Conservation (phyloP, 257 asterid genomes). For the Plantago elongata region DNA sequence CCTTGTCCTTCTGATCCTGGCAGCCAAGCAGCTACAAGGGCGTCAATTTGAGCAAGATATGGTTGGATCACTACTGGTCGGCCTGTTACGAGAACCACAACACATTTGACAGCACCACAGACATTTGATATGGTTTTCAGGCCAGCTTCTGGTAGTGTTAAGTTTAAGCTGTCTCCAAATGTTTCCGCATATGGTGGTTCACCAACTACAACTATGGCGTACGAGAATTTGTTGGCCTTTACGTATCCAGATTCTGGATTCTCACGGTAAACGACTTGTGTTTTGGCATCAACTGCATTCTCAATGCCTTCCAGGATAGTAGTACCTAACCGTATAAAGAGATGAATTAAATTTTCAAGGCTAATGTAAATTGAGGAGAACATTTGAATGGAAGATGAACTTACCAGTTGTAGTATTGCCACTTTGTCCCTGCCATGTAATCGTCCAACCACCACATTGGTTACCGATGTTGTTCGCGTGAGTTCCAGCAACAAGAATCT, state of each 20-base stretch:
- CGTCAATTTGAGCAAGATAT: conserved; percentile 24
- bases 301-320: conserved; percentile 31
- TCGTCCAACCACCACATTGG: conserved; percentile 21
- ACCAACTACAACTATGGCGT: conserved; percentile 39
- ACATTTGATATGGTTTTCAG: conserved; percentile 19
- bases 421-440: conserved; percentile 34
- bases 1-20: conserved; percentile 45
- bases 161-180: conserved; percentile 29
- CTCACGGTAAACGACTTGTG: conserved; percentile 29
- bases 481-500: conserved; percentile 18
- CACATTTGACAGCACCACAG: conserved; percentile 34
- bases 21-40: conserved; percentile 44
- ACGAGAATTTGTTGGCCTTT: conserved; percentile 23
- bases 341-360: too few species aligned
- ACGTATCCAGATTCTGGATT: conserved; percentile 22
- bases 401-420: conserved; percentile 33
- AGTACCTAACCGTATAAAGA: conserved; percentile 7
- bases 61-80: conserved; percentile 39
- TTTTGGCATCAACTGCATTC: conserved; percentile 7
- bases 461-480: conserved; percentile 16
- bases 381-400: too few species aligned
- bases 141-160: conserved; percentile 30
- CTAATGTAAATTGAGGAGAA: too few species aligned
- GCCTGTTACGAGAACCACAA: conserved; percentile 34
- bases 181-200: conserved; percentile 41